A percentile compares a stretch with the other conserved stretches of the same genome.
These are phyloP conservation scores for Cryptococcus amylolentus DNA, from an alignment of 1,284 basidiomycete genomes.

Conservation along the genomic window DNA sequence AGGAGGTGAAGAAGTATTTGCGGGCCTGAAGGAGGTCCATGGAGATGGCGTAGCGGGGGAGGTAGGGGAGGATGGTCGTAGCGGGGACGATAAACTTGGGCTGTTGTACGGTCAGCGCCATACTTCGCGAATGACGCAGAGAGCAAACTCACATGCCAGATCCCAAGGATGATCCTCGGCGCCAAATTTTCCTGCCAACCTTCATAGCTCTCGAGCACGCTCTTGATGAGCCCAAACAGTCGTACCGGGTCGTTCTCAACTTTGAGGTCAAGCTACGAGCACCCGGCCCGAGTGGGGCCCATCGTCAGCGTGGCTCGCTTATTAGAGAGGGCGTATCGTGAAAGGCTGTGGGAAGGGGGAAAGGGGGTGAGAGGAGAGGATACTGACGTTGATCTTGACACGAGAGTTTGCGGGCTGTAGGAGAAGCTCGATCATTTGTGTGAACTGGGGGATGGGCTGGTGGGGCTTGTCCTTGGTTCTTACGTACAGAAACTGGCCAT, in stretches of 20 bases:
- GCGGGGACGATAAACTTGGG: slow-evolving; percentile 81
- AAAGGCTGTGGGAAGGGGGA: slow-evolving; percentile 44
- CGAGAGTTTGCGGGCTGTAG: slow-evolving; percentile 63
- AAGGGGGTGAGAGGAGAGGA: slow-evolving; percentile 62
- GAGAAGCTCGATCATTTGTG: slow-evolving; percentile 72
- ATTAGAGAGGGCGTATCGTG: neutral
- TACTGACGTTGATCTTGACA: slow-evolving; percentile 71
- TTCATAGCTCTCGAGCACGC: slow-evolving; percentile 64
- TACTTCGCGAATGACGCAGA: neutral
- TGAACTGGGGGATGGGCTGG: slow-evolving; percentile 83
- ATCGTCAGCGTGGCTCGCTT: slow-evolving; percentile 58
- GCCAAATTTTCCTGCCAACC: slow-evolving; percentile 77
- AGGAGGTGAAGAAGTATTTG: slow-evolving; percentile 86
- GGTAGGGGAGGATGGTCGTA: slow-evolving; percentile 70
- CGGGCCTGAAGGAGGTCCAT: slow-evolving; percentile 61
- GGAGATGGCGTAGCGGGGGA: slow-evolving; percentile 83
- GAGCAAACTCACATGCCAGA: slow-evolving; percentile 50
- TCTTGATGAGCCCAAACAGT: slow-evolving; percentile 81
- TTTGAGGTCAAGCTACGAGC: slow-evolving; percentile 57
- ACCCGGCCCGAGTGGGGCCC: slow-evolving; percentile 57
- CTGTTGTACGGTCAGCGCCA: slow-evolving; percentile 53
- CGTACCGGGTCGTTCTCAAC: slow-evolving; percentile 84
- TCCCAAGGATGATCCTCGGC: slow-evolving; percentile 80
- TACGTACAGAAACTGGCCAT: slow-evolving; percentile 54
- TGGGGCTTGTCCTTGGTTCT: slow-evolving; percentile 75